phyloP scores from a whole-genome alignment of 495 filamentous ascomycete species.

The Elasticomyces elasticus region DNA sequence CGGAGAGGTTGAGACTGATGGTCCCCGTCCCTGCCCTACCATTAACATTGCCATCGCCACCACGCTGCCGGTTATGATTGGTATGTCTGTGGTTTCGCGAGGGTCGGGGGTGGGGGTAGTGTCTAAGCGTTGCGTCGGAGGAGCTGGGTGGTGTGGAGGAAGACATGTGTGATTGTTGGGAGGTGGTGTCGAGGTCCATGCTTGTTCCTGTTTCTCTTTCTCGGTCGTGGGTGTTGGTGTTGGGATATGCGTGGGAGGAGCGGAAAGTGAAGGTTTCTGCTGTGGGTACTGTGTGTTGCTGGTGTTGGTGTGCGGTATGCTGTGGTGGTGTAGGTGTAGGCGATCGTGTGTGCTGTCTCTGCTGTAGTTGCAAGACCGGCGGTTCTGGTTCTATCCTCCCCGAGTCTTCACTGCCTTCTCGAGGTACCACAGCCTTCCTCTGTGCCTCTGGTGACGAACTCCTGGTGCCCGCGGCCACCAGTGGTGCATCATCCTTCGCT shows the following conservation, averaged over 20 bases:
- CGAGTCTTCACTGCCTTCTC: slow-evolving; percentile 16
- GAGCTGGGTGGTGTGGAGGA: slow-evolving; percentile 1
- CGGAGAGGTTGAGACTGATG: slow-evolving; percentile 34
- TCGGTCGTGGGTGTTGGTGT: slow-evolving; percentile 42
- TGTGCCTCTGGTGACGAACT: slow-evolving; percentile 52
- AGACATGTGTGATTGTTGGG: slow-evolving; percentile 20
- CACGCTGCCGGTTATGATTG: slow-evolving; percentile 37
- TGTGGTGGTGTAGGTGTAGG: slow-evolving; percentile 5
- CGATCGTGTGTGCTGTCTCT: not conserved
- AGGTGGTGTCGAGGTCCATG: slow-evolving; percentile 33
- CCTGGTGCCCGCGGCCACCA: slow-evolving; percentile 7
- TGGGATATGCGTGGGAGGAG: slow-evolving; percentile 53
- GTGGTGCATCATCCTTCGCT: not conserved
- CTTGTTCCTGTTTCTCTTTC: too few species aligned
- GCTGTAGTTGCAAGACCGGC: not conserved
- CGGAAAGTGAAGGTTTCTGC: slow-evolving; percentile 57
- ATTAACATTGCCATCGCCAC: not conserved
- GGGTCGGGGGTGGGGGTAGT: slow-evolving; percentile 16
- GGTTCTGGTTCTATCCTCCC: not conserved
- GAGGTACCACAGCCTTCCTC: slow-evolving; percentile 38
- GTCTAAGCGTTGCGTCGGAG: slow-evolving; percentile 30
- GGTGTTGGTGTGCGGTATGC: slow-evolving; percentile 13
- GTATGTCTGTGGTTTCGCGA: slow-evolving; percentile 38
- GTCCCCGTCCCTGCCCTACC: slow-evolving; percentile 13
- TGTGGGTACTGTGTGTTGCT: not conserved